These are phyloP conservation scores for Acorus calamus DNA, from an alignment of 106 monocot species.

Conservation along the genomic window DNA sequence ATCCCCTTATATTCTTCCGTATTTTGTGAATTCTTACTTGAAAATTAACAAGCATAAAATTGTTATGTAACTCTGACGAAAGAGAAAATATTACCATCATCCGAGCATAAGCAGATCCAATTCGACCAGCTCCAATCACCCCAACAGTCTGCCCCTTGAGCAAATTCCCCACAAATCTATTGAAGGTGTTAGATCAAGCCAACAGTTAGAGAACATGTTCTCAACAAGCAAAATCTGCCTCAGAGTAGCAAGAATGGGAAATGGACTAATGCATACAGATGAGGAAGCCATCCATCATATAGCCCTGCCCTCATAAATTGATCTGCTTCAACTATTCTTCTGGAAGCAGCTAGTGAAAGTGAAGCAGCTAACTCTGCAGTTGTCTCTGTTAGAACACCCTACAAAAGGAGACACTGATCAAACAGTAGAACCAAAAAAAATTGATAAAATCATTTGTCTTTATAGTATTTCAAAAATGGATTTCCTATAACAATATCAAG, in stretches of 20 bases:
- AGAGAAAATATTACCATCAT: slow-evolving; percentile 68
- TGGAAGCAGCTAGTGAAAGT: slow-evolving; percentile 75
- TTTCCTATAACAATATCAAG: too few relatives aligned
- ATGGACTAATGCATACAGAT: slow-evolving; percentile 43
- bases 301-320: slow-evolving; percentile 93
- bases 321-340: slow-evolving; percentile 97
- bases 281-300: slow-evolving; percentile 96
- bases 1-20: too few relatives aligned
- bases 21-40: too few relatives aligned
- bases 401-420: neutral
- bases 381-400: slow-evolving; percentile 99
- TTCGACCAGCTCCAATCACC: slow-evolving; percentile 96
- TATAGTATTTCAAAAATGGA: too few relatives aligned
- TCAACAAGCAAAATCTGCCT: neutral
- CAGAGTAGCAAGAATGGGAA: neutral
- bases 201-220: too few relatives aligned
- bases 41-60: too few relatives aligned
- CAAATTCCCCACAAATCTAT: slow-evolving; percentile 90
- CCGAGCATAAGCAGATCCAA: slow-evolving; percentile 97
- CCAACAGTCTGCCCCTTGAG: slow-evolving; percentile 97
- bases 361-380: slow-evolving; percentile 93
- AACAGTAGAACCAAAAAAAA: too few relatives aligned
- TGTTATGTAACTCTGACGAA: neutral
- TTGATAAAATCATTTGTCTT: too few relatives aligned
- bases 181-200: neutral